Evolutionary conservation across 1,284 basidiomycete genomes (phyloP).

Genomic region (Moniliella sp.): DNA sequence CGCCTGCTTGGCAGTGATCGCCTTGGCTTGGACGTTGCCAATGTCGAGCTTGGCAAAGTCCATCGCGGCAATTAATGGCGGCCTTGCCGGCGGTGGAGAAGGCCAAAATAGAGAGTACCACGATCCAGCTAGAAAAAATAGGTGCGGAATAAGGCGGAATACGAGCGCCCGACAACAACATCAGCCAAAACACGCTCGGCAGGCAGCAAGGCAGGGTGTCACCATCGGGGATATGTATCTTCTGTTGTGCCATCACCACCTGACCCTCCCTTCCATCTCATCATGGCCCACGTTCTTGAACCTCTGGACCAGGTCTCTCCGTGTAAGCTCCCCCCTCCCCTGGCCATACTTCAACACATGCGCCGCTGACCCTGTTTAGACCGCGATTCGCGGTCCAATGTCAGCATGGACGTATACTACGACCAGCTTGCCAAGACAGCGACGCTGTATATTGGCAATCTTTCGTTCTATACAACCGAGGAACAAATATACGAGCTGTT

Average conservation of each 20-base stretch:
- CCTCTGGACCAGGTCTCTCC: slow-evolving; percentile 76
- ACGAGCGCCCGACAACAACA: too few species aligned
- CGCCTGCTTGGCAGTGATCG: not conserved
- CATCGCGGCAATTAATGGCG: too few species aligned
- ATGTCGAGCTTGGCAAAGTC: not conserved
- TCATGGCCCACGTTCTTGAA: slow-evolving; percentile 66
- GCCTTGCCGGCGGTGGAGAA: too few species aligned
- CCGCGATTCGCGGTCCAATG: slow-evolving; percentile 33
- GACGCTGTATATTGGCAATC: slow-evolving; percentile 65
- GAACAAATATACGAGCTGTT: slow-evolving; percentile 98
- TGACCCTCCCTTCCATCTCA: slow-evolving; percentile 39
- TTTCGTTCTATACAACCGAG: slow-evolving; percentile 89
- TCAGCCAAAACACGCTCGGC: too few species aligned
- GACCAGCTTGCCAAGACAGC: slow-evolving; percentile 37
- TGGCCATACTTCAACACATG: too few species aligned
- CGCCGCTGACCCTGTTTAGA: slow-evolving; percentile 11
- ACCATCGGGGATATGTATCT: too few species aligned
- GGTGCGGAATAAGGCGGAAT: too few species aligned
- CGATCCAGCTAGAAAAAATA: too few species aligned
- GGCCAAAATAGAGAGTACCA: too few species aligned
- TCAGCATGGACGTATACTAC: slow-evolving; percentile 34
- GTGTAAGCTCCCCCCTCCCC: slow-evolving; percentile 63
- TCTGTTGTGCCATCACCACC: too few species aligned
- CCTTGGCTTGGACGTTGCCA: not conserved
- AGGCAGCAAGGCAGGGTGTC: too few species aligned